Percentiles rank a stretch among this genome's conserved stretches.
Evolutionary conservation across 169 alveolate genomes (phyloP).

Genomic region (Plasmodium sp.): DNA sequence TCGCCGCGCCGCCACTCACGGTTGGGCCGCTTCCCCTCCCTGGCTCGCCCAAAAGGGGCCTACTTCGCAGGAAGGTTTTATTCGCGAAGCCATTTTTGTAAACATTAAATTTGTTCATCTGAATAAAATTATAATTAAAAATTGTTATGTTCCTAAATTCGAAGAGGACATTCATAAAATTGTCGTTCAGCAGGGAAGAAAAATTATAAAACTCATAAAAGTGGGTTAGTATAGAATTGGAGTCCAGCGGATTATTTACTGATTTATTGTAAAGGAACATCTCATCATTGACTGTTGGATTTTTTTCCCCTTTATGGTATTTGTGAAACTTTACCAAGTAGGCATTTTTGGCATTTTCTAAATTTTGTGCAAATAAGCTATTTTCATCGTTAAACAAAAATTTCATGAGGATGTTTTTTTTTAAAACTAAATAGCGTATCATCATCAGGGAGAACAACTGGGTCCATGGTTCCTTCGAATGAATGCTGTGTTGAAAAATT

Average conservation of each 20-base stretch:
- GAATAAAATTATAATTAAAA: constrained; percentile 13
- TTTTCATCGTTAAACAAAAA: constrained; percentile 49
- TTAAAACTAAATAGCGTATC: constrained; percentile 44
- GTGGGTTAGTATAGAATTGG: constrained; percentile 62
- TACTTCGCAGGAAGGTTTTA: background rate
- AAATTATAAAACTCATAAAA: constrained; percentile 48
- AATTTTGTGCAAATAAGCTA: constrained; percentile 12
- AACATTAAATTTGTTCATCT: background rate
- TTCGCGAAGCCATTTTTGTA: background rate
- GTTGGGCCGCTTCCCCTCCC: background rate
- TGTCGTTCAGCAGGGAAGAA: constrained; percentile 35
- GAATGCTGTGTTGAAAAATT: constrained; percentile 62
- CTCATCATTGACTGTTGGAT: constrained; percentile 1
- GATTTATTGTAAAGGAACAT: constrained; percentile 29
- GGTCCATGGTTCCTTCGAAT: constrained; percentile 47
- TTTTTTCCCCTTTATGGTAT: constrained; percentile 24
- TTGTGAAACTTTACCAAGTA: constrained; percentile 22
- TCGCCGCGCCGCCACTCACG: background rate
- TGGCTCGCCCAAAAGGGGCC: background rate
- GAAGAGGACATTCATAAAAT: constrained; percentile 14
- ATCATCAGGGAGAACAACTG: constrained; percentile 39
- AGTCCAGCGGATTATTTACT: constrained; percentile 53
- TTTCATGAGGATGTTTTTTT: constrained; percentile 23
- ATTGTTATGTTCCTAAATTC: constrained; percentile 63
- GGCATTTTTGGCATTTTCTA: constrained; percentile 24